Evolutionary conservation across 2,329 filamentous ascomycete species (phyloP), one percentile per base, ranked within the genome.

Genomic region (Xylaria sp.): DNA sequence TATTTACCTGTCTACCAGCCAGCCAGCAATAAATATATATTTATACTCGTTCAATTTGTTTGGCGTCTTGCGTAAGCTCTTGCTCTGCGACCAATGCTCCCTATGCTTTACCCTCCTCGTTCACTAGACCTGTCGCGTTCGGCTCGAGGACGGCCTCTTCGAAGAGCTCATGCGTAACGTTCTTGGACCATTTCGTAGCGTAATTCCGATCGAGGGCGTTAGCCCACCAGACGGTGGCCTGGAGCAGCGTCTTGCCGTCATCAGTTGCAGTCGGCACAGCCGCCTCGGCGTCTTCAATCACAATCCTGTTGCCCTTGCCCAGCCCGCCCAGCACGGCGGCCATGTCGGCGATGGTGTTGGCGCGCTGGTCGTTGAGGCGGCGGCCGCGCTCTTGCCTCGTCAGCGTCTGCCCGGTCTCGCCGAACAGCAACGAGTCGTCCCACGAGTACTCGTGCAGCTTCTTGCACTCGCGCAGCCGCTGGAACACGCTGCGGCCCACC

Each of bases 401-500:
- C 47, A 73, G 71, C 17, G 73, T 73, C 42, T 69, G 71, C 27
- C 77, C 78, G 64, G 75, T 76, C 70, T 79, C 76, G 63, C 79
- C 74, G 65, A 50, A 77, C 64, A 83, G 78, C 61, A 88, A 73
- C 31, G 82, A 79, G 69, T 84, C 76, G 65, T 81, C 81, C 88
- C 89, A 91, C 45, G 84, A 80, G 33, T 89, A 83, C 77, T 90
- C 86, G 81, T 91, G 89, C 56, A 87, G 80, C 73, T 81, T 81
- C 73, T 87, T 85, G 77, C 89, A 85, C 80, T 92, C 89, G 72
- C 88, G 87, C 72, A 91, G 82, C 75, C 86, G 88, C 73, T 88
- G 86, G 78, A 82, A 90, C 50, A 87, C 86, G 58, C 83, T 86
- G 33, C 85, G 85, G 27, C 89, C 89, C 15, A 89, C 80, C 29